A percentile compares a stretch with the other conserved stretches of the same genome.
These are phyloP conservation scores for Fusarium xyrophilum DNA, from an alignment of 2,329 filamentous ascomycete genomes.

Conservation along the genomic window DNA sequence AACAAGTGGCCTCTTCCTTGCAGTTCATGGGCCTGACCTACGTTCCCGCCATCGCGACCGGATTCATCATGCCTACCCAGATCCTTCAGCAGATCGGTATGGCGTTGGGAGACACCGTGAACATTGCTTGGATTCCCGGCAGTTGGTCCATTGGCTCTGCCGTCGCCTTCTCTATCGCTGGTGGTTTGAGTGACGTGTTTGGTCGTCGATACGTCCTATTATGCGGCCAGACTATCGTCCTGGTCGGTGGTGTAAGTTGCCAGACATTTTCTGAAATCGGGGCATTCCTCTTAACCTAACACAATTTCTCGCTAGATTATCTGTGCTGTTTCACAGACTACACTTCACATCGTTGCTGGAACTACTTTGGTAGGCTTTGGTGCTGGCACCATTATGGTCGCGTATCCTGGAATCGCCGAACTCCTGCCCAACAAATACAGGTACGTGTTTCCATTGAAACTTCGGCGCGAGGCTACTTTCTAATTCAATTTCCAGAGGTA, in stretches of 20 bases:
- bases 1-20: background rate
- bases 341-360: background rate
- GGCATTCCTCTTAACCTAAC: background rate
- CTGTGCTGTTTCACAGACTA: background rate
- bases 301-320: background rate
- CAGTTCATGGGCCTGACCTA: conserved; percentile 13
- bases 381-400: conserved; percentile 7
- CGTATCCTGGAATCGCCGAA: conserved; percentile 5
- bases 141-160: conserved; percentile 9
- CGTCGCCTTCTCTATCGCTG: conserved; percentile 6
- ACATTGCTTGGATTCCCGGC: conserved; percentile 12
- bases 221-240: background rate
- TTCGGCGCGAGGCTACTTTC: fast-evolving
- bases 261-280: fast-evolving
- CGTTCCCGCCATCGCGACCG: conserved; percentile 10
- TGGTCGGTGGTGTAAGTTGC: background rate
- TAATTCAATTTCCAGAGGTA: background rate
- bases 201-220: conserved; percentile 6
- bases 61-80: conserved; percentile 8
- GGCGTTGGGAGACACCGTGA: background rate
- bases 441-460: background rate
- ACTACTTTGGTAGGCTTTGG: conserved; percentile 11
- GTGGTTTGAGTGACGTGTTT: conserved; percentile 9
- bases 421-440: conserved; percentile 11
- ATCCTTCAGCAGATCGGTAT: conserved; percentile 10